Evolutionary conservation across 2,329 filamentous ascomycete species (phyloP), one percentile per base, ranked within the genome.

Genomic region (Stachybotrys chlorohalonatus): DNA sequence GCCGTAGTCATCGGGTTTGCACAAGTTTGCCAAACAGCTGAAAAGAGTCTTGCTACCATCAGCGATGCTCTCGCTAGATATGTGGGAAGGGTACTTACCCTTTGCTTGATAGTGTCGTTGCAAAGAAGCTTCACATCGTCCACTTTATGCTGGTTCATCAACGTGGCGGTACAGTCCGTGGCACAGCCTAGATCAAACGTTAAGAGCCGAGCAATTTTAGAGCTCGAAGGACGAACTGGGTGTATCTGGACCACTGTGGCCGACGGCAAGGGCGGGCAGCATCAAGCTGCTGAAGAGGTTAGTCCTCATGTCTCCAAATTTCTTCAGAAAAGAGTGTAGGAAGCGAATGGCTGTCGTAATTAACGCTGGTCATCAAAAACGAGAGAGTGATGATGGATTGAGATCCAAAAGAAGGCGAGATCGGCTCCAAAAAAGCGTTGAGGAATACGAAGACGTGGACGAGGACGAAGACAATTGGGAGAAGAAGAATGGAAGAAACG

Each of bases 391-490:
- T 54, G 39, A 30, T 55, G 52, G 48, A 54, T 52, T 45, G 56
- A 53, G 60, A 62, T 66, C 67, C 66, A 69, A 71, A 67, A 67
- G 65, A n/a, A n/a, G 52, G 66, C 60, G 59, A 58, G 58, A 61
- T 59, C 46, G 53, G 52, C 54, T 57, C 64, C 57, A 59, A 60
- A 55, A 56, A 61, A 56, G 57, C 59, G 56, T 56, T 60, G 55
- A 42, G 57, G 2, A 55, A 56, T 60, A 56, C 61, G 59, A 31
- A 58, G 61, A 57, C 58, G 56, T 63, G 52, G 52, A 59, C 57
- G 56, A 56, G 60, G 56, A 39, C 56, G 55, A 49, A 51, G 58
- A 59, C 58, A 55, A 58, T 54, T 55, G 56, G 54, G 51, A 53
- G 54, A 53, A 51, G 46, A 55, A 54, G 53, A 60, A 58, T 56